Evolutionary conservation across 2,329 filamentous ascomycete species (phyloP).

Genomic region (Ceratocystis albifundus): DNA sequence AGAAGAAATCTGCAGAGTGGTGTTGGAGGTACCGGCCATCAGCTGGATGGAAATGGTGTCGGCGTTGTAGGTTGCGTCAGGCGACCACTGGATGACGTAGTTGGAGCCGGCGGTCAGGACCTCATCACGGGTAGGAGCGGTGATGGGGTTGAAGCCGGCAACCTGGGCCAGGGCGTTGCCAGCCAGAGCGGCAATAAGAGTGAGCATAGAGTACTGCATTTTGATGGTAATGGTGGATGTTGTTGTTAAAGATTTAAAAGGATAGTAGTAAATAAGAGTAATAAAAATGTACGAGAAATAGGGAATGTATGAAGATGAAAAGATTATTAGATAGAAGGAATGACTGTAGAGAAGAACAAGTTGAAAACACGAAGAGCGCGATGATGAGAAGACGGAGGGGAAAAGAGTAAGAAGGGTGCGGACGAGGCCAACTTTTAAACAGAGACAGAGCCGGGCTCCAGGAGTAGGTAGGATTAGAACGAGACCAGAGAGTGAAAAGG

Average conservation of each 20-base stretch:
- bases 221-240: slow-evolving; percentile 31
- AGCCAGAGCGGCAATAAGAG: slow-evolving; percentile 37
- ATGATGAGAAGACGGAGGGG: slow-evolving; percentile 20
- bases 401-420: slow-evolving; percentile 11
- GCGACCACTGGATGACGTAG: slow-evolving; percentile 42
- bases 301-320: slow-evolving; percentile 6
- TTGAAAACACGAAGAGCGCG: slow-evolving; percentile 18
- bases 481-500: not conserved
- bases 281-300: not conserved
- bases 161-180: slow-evolving; percentile 44
- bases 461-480: not conserved
- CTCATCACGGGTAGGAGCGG: slow-evolving; percentile 36
- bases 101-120: slow-evolving; percentile 38
- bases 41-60: slow-evolving; percentile 42
- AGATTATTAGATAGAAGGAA: slow-evolving; percentile 17
- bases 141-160: slow-evolving; percentile 45
- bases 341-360: slow-evolving; percentile 19
- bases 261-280: slow-evolving; percentile 11
- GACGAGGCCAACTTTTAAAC: slow-evolving; percentile 21
- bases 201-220: slow-evolving; percentile 42
- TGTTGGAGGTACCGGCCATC: slow-evolving; percentile 40
- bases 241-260: slow-evolving; percentile 21
- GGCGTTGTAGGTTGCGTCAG: slow-evolving; percentile 33
- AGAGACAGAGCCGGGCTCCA: not conserved
- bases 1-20: slow-evolving; percentile 31